These are phyloP conservation scores for Candida sonorensis DNA, from an alignment of 805 yeast species.

Conservation along the genomic window DNA sequence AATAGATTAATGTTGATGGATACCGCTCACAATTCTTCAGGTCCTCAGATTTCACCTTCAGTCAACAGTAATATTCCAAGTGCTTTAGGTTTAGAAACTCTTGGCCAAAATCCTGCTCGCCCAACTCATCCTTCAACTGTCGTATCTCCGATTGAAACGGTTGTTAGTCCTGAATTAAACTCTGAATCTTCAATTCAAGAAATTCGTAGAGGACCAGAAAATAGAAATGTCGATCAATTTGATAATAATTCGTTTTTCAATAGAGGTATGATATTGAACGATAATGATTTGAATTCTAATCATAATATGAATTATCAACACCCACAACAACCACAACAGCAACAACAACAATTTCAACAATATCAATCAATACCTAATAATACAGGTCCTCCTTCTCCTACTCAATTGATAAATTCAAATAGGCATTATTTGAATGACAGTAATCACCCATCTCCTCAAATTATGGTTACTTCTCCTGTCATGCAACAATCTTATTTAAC, in stretches of 20 bases:
- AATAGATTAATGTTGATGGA: conserved; percentile 23
- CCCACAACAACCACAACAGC: conserved; percentile 2
- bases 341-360: conserved; percentile 1
- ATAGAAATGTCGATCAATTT: conserved; percentile 16
- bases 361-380: neutral
- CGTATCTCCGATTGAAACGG: too few species aligned
- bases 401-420: too few species aligned
- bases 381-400: neutral
- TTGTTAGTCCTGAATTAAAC: too few species aligned
- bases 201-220: conserved; percentile 26
- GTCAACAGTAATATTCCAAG: neutral
- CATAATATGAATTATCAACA: neutral
- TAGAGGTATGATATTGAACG: too few species aligned
- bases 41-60: too few species aligned
- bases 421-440: too few species aligned
- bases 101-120: too few species aligned
- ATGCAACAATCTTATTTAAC: conserved; percentile 5
- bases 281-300: conserved; percentile 1
- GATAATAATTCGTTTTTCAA: conserved; percentile 4
- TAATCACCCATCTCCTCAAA: neutral
- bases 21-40: conserved; percentile 20
- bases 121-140: too few species aligned
- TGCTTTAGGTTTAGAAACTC: too few species aligned
- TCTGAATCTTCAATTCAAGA: conserved; percentile 24
- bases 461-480: conserved; percentile 1